phyloP scores from a whole-genome alignment of 305 asterid species.

The Vinca major region DNA sequence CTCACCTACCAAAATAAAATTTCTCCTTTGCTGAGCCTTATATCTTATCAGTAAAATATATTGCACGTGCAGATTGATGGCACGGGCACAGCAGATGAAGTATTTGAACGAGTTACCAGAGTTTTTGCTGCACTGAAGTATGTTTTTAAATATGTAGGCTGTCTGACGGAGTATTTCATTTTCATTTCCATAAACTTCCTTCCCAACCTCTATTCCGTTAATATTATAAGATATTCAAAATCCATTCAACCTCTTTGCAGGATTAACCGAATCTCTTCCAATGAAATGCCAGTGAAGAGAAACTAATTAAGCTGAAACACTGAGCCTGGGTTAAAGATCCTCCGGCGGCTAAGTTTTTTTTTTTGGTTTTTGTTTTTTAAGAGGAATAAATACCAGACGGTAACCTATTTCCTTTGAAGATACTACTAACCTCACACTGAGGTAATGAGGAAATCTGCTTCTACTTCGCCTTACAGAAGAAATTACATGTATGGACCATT shows the following conservation, averaged over 20 bases:
- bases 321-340: neutral
- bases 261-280: neutral
- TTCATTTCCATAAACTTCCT: neutral
- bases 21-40: neutral
- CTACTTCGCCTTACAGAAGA: neutral
- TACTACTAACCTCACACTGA: neutral
- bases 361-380: too few species aligned
- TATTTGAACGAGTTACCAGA: constrained; percentile 62
- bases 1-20: too few species aligned
- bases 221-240: neutral
- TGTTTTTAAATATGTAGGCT: constrained; percentile 9
- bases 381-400: neutral
- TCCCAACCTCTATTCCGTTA: neutral
- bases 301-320: neutral
- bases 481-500: too few species aligned
- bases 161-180: neutral
- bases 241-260: neutral
- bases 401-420: neutral
- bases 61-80: constrained; percentile 62
- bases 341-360: too few species aligned
- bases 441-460: neutral
- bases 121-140: constrained; percentile 61
- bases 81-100: constrained; percentile 81
- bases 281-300: constrained; percentile 1
- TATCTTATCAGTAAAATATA: constrained; percentile 6